Base-by-base conservation (phyloP, 2,329 filamentous ascomycete genomes). In the Emericellopsis atlantica region DNA sequence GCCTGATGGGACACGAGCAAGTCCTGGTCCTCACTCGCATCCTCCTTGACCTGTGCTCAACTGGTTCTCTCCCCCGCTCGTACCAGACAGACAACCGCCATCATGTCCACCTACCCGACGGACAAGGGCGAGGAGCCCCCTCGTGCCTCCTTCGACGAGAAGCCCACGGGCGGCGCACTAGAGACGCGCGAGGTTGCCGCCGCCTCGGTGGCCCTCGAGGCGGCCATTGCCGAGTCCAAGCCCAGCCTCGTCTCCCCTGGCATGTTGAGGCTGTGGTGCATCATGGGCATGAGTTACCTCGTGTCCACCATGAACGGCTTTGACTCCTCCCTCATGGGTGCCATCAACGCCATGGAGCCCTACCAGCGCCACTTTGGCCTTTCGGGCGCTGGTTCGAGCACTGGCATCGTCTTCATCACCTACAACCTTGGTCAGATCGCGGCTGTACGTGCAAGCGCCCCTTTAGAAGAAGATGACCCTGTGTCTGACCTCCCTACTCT, bases 341-440 rank as follows among this genome's bases (percentile, higher is more conserved):
- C 44, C 22, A 66, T 69, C 49, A 70, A 70, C 46, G 65, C 65
- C 39, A 68, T 70, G 62, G 49, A 57, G 26, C 54, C 60, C 23
- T 70, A 68, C 44, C 66, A 69, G 41, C 47, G 55, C n/a, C 62
- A 59, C 5, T 70, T 70, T 46, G 57, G 54, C 3, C 53, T 70
- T 8, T 51, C 52, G 32, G 65, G 64, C 18, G 59, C 58, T 9
- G 67, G 67, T 12, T 64, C 64, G 16, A 61, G 57, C 36, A 66
- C 67, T 1, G 67, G 67, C 23, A 50, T 62, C 39, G 54, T 62
- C 45, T 62, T 61, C 46, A 67, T 69, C 46, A 65, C 68, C 42
- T 67, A 68, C 54, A 60, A 69, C 41, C 49, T 67, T 11, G 67
- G 67, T 5, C 63, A 67, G 46, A 69, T 71, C 24, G 61, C 61